Evolutionary conservation across 768 basidiomycete genomes (phyloP), one percentile per base, ranked within the genome.

Genomic region (Tylopilus felleus): DNA sequence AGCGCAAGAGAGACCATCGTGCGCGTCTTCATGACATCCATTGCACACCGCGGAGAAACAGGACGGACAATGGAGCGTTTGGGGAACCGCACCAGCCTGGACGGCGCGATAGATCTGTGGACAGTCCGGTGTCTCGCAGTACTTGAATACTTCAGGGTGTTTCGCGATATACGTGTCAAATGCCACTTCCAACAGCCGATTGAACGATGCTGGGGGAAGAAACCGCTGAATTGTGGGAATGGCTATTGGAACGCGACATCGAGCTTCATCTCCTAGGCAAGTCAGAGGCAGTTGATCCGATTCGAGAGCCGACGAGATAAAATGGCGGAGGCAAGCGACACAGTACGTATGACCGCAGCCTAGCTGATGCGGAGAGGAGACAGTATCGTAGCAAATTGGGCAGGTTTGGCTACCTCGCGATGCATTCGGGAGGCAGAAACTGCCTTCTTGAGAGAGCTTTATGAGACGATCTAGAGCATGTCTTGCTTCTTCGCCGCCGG

Each of bases 61-160:
- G 0, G 82, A 81, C 1, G 86, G 86, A 52, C 89, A 91, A 47
- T 82, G 82, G 4, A 87, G 65, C 0, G 50, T 28, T 6, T 48
- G 46, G n/a, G 62, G 28, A 1, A 75, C 65, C 7, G 74, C 72
- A 6, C 78, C 79, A 22, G 60, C 61, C 5, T 72, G 67, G 0
- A 74, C 76, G 4, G 75, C 65, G 16, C 86, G 83, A 66, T 92
- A 92, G 4, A 90, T 75, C 65, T 89, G 85, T 0, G 73, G 73
- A 55, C 90, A 93, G 63, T 91, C 87, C 0, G 90, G 85, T 0
- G 88, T 85, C 1, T 87, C 90, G 68, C 90, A 93, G 61, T 80
- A 86, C 56, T 80, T 78, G 61, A 85, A 84, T 51, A 88, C 83
- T 14, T 74, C 69, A 0, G 85, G 77, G 40, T 77, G 78, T 10